A percentile compares a stretch with the other conserved stretches of the same genome.
These are phyloP conservation scores for Globisporangium parvum DNA, from an alignment of 352 stramenopile genomes.

Conservation along the genomic window DNA sequence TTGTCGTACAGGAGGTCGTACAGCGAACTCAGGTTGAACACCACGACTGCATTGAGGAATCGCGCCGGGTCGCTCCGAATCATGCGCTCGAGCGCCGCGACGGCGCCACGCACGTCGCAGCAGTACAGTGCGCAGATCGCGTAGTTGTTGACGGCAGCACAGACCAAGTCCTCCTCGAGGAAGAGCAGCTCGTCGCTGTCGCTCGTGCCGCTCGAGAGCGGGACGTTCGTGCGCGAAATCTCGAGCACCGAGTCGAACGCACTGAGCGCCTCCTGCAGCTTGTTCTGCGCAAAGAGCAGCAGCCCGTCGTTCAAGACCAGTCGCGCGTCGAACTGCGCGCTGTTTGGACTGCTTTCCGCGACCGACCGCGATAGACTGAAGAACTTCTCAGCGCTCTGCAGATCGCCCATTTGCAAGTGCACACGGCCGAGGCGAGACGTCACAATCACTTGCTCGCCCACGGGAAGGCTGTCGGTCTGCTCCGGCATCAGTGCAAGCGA, in stretches of 20 bases:
- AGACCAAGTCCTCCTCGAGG: constrained; percentile 62
- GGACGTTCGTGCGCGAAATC: background rate
- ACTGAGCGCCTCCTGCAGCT: constrained; percentile 68
- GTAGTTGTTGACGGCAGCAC: constrained; percentile 75
- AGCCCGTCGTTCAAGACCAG: constrained; percentile 71
- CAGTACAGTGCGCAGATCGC: constrained; percentile 78
- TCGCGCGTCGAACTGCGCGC: constrained; percentile 34
- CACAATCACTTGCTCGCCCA: constrained; percentile 38
- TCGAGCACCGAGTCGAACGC: constrained; percentile 65
- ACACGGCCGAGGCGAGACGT: constrained; percentile 65
- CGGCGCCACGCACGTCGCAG: constrained; percentile 67
- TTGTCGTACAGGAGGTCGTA: constrained; percentile 80
- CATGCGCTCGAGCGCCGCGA: constrained; percentile 64
- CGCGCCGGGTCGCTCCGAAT: constrained; percentile 60
- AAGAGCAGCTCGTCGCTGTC: constrained; percentile 34
- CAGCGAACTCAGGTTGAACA: constrained; percentile 80
- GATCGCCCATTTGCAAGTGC: constrained; percentile 69
- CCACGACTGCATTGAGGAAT: constrained; percentile 60
- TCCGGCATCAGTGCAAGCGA: background rate
- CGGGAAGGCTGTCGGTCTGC: constrained; percentile 31
- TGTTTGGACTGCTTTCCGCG: constrained; percentile 17
- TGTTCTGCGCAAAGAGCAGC: constrained; percentile 72
- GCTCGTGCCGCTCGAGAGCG: background rate
- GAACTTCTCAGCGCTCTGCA: constrained; percentile 45
- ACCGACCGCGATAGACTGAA: constrained; percentile 39